Percentiles rank a stretch among this genome's conserved stretches.
phyloP scores from a whole-genome alignment of 139 green algal species.

The Volvox reticuliferus region DNA sequence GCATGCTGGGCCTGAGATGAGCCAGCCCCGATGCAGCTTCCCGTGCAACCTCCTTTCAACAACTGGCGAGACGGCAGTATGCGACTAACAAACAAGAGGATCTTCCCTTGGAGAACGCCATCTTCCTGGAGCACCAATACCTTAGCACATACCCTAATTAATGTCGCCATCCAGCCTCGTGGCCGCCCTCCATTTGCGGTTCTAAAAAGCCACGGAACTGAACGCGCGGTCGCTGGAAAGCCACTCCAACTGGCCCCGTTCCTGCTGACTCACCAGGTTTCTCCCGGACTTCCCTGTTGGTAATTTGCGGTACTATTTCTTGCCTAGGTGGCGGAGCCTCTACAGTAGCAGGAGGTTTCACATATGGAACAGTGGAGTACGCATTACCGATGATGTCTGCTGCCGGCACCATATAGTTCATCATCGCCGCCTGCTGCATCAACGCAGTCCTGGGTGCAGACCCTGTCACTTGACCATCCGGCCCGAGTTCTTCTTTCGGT shows the following conservation, averaged over 20 bases:
- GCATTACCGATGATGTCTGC: neutral
- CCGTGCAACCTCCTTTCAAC: too few relatives aligned
- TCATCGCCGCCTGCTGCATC: neutral
- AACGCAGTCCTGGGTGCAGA: too few relatives aligned
- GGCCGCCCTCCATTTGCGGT: conserved; percentile 24
- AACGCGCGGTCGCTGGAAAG: neutral
- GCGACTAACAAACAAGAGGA: too few relatives aligned
- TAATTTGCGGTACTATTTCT: too few relatives aligned
- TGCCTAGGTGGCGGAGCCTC: neutral
- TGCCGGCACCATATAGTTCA: neutral
- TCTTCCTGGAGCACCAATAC: too few relatives aligned
- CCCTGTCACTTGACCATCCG: too few relatives aligned
- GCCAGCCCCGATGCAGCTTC: too few relatives aligned
- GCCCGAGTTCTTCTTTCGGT: too few relatives aligned
- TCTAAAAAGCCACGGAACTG: conserved; percentile 38
- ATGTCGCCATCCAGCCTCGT: conserved; percentile 32
- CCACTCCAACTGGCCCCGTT: neutral
- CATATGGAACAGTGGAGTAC: neutral
- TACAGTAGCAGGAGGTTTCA: too few relatives aligned
- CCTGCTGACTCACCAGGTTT: neutral
- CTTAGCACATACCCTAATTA: neutral
- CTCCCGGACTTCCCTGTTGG: neutral
- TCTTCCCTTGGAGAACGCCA: too few relatives aligned
- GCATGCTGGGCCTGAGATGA: too few relatives aligned
- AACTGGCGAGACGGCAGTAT: too few relatives aligned